A percentile compares a stretch with the other conserved stretches of the same genome.
These are phyloP conservation scores for Gypsophila paniculata DNA, from an alignment of 179 eudicot genomes.

Conservation along the genomic window DNA sequence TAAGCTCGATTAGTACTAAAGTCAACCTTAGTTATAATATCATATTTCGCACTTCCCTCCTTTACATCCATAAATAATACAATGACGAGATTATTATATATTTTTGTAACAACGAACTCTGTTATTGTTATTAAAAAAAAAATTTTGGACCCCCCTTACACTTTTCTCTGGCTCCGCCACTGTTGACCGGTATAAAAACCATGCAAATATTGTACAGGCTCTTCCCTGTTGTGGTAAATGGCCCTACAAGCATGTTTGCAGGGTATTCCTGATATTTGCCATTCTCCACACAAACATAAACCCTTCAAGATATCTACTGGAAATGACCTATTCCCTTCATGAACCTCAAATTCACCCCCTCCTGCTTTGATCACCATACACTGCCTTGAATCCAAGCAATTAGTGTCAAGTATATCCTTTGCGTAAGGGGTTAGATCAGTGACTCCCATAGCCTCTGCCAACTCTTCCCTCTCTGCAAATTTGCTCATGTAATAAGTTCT, in stretches of 20 bases:
- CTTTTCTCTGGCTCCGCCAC: no score
- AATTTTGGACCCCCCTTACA: no score
- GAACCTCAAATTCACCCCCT: background rate
- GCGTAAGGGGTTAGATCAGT: background rate
- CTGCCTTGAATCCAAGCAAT: background rate
- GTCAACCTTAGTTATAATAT: no score
- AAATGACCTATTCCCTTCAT: background rate
- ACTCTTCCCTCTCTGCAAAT: background rate
- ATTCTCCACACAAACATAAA: background rate
- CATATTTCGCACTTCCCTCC: no score
- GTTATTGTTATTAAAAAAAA: no score
- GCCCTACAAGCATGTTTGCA: constrained; percentile 9
- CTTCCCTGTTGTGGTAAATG: background rate
- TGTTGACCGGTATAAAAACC: background rate
- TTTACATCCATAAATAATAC: no score
- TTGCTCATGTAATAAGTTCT: background rate
- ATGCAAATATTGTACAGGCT: background rate
- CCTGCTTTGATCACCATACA: background rate
- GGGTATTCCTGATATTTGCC: background rate
- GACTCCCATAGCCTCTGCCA: background rate
- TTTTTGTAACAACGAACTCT: no score
- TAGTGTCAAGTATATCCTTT: background rate
- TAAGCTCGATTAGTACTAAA: no score
- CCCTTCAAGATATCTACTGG: background rate
- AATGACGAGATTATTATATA: no score